Evolutionary conservation across 2,329 filamentous ascomycete genomes (phyloP).

Genomic region (Alternaria sp.): DNA sequence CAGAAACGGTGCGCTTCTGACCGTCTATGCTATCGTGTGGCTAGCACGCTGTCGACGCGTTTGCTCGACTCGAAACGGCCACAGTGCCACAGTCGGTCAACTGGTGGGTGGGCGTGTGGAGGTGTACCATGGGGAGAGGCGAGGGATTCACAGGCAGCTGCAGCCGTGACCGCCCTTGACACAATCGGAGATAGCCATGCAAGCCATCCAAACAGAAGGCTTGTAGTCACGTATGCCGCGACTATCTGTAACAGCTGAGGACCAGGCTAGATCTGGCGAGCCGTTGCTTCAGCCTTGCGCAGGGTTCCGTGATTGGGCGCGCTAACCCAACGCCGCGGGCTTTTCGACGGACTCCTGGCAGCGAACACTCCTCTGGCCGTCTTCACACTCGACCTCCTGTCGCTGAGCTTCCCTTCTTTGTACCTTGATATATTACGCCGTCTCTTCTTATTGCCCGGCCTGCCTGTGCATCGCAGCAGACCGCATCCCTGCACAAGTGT

Average conservation of each 20-base stretch:
- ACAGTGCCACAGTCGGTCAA: constrained; percentile 11
- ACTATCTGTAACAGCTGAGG: constrained; percentile 10
- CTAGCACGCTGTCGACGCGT: not conserved
- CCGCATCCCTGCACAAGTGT: constrained; percentile 18
- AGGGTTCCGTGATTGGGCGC: constrained; percentile 24
- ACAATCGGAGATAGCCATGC: not conserved
- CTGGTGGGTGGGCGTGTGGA: not conserved
- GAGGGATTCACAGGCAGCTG: not conserved
- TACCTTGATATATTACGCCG: constrained; percentile 27
- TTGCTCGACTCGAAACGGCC: constrained; percentile 16
- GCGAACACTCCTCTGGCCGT: constrained; percentile 16
- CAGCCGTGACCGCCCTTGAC: not conserved
- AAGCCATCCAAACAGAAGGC: not conserved
- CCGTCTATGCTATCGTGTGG: not conserved
- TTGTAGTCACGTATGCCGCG: not conserved
- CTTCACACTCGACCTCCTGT: constrained; percentile 2
- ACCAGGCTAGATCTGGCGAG: constrained; percentile 16
- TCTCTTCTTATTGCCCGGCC: constrained; percentile 28
- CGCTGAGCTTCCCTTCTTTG: constrained; percentile 28
- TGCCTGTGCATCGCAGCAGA: constrained; percentile 15
- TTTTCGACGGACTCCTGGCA: constrained; percentile 13
- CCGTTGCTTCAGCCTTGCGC: constrained; percentile 27
- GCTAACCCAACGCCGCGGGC: constrained; percentile 17
- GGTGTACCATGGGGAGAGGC: constrained; percentile 1
- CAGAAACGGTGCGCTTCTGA: constrained; percentile 4